phyloP scores from a whole-genome alignment of 202 grass and related monocot species.

The Dendrocalamus latiflorus region DNA sequence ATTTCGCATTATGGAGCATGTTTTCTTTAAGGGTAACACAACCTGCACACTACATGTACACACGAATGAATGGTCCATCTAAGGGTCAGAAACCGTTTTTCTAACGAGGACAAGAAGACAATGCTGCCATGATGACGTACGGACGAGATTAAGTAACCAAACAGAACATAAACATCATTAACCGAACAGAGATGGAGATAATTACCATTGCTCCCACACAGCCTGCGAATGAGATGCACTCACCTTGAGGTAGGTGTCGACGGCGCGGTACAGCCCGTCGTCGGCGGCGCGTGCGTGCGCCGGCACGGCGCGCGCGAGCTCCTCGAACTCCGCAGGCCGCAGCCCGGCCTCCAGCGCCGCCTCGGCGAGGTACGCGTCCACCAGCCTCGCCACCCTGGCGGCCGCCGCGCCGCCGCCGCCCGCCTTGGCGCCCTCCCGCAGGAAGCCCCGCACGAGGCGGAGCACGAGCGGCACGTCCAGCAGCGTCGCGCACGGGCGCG shows the following conservation, averaged over 20 bases:
- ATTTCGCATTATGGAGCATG: too few species aligned
- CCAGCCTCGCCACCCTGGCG: conserved; percentile 64
- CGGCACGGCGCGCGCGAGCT: conserved; percentile 66
- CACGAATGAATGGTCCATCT: not conserved
- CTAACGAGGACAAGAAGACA: too few species aligned
- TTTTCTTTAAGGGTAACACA: too few species aligned
- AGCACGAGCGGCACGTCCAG: conserved; percentile 69
- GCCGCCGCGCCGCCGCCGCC: conserved; percentile 36
- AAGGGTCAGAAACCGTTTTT: not conserved
- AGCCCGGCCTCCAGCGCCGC: too few species aligned
- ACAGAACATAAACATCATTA: not conserved
- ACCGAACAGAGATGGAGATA: not conserved
- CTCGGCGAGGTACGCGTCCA: too few species aligned
- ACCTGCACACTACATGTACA: too few species aligned
- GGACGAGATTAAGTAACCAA: conserved; percentile 9
- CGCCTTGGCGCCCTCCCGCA: conserved; percentile 15
- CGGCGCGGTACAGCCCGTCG: conserved; percentile 80
- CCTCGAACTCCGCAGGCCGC: conserved; percentile 58
- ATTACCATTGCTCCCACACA: not conserved
- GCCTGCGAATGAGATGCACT: not conserved
- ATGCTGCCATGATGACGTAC: too few species aligned
- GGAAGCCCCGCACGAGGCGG: conserved; percentile 54
- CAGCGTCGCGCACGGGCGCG: conserved; percentile 28
- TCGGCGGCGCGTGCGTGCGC: conserved; percentile 60
- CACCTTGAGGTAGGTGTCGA: conserved; percentile 95